Base-by-base conservation (phyloP, 345 rosid genomes). In the Bretschneidera sinensis region DNA sequence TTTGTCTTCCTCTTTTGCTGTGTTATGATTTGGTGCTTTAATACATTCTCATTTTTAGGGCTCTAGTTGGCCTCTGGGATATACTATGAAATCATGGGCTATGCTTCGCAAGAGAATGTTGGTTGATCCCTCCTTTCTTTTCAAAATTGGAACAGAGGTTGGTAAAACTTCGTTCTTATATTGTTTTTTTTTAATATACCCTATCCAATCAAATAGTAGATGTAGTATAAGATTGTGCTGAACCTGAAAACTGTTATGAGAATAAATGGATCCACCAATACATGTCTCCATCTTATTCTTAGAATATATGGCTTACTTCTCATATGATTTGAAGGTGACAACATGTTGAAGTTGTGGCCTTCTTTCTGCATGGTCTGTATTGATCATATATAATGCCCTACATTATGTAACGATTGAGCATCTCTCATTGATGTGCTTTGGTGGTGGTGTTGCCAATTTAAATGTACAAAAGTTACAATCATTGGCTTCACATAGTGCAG, bases 61-160 rank as follows among this genome's bases (percentile, higher is more conserved):
- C 24, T 77, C 91, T 17, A 72, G 50, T 20, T 83, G 99, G 80
- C 74, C 83, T 4, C 69, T 95, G 34, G 85, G 89, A n/a, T 81
- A 83, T 70, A 67, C 74, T 17, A 78, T 88, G 78, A 79, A 76
- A 68, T 80, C 85, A 0, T 85, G 95, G 77, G 57, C 82, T 28
- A 76, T 94, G 88, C 85, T 90, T 39, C 89, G 97, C 0, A 84
- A 87, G 60, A 73, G 99, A 66, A 86, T 94, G 97, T 62, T 89
- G 70, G 97, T 89, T 57, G 99, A 94, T 73, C 96, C 97, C 33
- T 91, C 97, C 43, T 89, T 92, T 65, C 95, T 94, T 57, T 94
- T 94, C 74, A 91, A 94, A 76, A 78, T 94, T 62, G 97, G 96
- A 59, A 75, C 87, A 20, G 99, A 90, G 99, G 99, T 86, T 53